Evolutionary conservation across 371 early-diverging fungal species (phyloP), one percentile per base, ranked within the genome.

Genomic region (Mortierella sp.): DNA sequence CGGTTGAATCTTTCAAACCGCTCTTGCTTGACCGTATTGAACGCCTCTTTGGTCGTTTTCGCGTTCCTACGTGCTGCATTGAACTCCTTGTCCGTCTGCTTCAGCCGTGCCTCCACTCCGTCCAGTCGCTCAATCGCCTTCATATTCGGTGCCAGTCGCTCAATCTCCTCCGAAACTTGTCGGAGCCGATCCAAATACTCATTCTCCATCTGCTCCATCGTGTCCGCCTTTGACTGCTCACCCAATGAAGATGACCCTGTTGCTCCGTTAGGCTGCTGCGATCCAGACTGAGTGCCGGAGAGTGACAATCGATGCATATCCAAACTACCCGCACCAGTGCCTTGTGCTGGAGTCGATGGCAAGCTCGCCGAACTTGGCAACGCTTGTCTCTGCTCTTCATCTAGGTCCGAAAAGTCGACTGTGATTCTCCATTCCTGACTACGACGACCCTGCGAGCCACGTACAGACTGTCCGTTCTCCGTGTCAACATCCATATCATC

Each of bases 91-190:
- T 94, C 95, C 6, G 94, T 91, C 31, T 89, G 89, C 45, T 82
- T 87, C 43, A 95, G 70, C 56, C 94, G 93, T 28, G 82, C 83
- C 54, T 94, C 91, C 0, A 94, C 93, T 8, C 91, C 92, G 56
- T 92, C 94, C 60, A 96, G 69, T n/a, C 92, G 89, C 62, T 95
- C 93, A 61, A 90, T 83, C 0, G 95, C 95, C 48, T 94, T 90
- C 67, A 96, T 83, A 69, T 95, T 96, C 4, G 97, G 98, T 5
- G 94, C 93, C 80, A 97, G 82, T 48, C 88, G 83, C 27, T 96
- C 96, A 61, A 97, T 91, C 47, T 96, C 94, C 0, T 81, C 81
- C 0, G 85, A 55, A 10, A 93, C 72, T 10, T 82, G 82, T 61
- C 88, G 83, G 27, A 96, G 81, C 21, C 86, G 81, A 9, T 93